Evolutionary conservation across 306 rosid genomes (phyloP).

Genomic region (Quercus aquifolioides): DNA sequence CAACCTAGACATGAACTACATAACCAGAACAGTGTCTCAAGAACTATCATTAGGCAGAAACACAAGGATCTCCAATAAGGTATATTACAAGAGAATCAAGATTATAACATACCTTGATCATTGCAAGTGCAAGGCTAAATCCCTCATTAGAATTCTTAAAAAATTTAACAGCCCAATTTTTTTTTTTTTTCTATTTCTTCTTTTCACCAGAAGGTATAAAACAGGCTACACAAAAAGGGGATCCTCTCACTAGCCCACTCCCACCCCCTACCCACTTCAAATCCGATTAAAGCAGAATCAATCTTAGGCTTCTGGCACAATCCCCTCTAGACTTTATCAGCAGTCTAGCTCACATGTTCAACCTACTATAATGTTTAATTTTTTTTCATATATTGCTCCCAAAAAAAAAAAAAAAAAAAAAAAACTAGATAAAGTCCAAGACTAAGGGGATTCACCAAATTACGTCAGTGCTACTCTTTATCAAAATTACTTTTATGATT

Average conservation of each 20-base stretch:
- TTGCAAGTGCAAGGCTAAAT: neutral
- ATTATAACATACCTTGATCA: neutral
- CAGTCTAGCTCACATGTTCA: neutral
- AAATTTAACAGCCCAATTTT: neutral
- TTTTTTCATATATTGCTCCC: neutral
- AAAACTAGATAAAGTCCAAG: neutral
- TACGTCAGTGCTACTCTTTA: neutral
- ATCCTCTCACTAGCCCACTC: neutral
- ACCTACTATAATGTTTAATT: neutral
- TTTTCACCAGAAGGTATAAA: neutral
- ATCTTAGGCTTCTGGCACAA: neutral
- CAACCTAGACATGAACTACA: slow-evolving; percentile 11
- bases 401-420: neutral
- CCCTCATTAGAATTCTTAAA: neutral
- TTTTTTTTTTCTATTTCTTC: neutral
- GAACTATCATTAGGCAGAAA: neutral
- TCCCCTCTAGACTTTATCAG: neutral
- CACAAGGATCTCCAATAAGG: neutral
- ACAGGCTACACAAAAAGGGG: neutral
- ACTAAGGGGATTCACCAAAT: neutral
- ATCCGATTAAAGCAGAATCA: neutral
- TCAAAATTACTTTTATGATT: neutral
- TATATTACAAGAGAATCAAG: neutral
- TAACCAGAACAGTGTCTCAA: neutral
- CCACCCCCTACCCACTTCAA: neutral